Base-by-base conservation (phyloP, 306 rosid genomes). In the Dalbergia oliveri region DNA sequence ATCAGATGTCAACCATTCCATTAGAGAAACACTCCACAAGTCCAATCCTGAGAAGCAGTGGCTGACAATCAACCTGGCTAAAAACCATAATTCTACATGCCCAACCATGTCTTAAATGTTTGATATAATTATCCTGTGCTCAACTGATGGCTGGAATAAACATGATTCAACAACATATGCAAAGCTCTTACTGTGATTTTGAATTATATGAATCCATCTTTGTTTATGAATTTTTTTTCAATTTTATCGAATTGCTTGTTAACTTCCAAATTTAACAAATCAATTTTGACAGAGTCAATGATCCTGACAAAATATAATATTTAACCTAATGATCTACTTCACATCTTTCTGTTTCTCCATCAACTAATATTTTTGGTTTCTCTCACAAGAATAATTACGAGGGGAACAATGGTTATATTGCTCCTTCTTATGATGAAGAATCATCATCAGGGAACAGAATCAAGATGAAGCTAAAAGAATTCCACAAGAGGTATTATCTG, bases 401-500 rank as follows among this genome's bases (percentile, higher is more conserved):
- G 57, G 98, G 58, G 62, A 87, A 85, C 80, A 66, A 79, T 82
- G 97, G 90, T 68, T 95, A 95, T 77, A 35, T 90, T 79, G 91
- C 96, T 86, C 99, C 99, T 77, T 81, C 95, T 41, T 91, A 83
- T 53, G 77, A 88, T 31, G 97, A 88, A 59, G 98, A 89, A 84
- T 78, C 87, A 14, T 87, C 99, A 47, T 91, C 99, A 15, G 95
- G 97, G 78, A 93, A 77, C 90, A 93, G 82, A 84, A 89, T 93
- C 82, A 95, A 93, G 86, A 93, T 93, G 99, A 95, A 87, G 84
- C 92, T 95, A 54, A 95, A 91, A 78, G 99, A 95, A 85, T 88
- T 95, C 63, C 99, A 93, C 68, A 91, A 79, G 89, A 95, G 94
- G 99, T 93, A 87, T 43, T 15, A 39, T 57, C 51, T 58, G 37